phyloP scores from a whole-genome alignment of 2,329 filamentous ascomycete genomes.

The Exophiala bonariae region DNA sequence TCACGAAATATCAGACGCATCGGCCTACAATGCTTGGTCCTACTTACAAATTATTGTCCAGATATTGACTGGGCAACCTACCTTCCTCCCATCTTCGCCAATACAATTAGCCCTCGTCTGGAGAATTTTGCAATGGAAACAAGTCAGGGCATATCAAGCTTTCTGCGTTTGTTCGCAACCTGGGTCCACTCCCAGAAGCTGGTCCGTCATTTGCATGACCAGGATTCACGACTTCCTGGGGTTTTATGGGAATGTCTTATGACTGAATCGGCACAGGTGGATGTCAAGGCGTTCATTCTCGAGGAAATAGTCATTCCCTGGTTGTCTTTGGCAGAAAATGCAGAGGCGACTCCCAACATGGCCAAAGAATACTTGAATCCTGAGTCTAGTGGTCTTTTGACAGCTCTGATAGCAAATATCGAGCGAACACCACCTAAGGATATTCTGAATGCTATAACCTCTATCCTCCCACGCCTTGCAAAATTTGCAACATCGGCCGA shows the following conservation, averaged over 20 bases:
- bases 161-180: conserved; percentile 75
- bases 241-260: conserved; percentile 72
- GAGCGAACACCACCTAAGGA: conserved; percentile 20
- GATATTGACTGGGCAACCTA: conserved; percentile 72
- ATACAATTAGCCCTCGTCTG: conserved; percentile 75
- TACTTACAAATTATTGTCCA: conserved; percentile 73
- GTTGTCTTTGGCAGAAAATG: conserved; percentile 33
- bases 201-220: conserved; percentile 67
- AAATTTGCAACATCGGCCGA: conserved; percentile 16
- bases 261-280: conserved; percentile 74
- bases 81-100: conserved; percentile 67
- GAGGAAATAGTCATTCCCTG: conserved; percentile 65
- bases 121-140: conserved; percentile 80
- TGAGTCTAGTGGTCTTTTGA: conserved; percentile 57
- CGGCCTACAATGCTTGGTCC: conserved; percentile 78
- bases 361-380: conserved; percentile 13
- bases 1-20: conserved; percentile 52
- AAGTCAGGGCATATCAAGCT: conserved; percentile 81
- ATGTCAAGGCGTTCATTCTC: conserved; percentile 81
- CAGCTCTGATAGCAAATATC: conserved; percentile 79
- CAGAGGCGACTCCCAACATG: conserved; percentile 59
- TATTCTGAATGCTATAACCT: conserved; percentile 19
- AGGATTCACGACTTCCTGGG: conserved; percentile 60
- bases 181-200: conserved; percentile 72
- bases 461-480: conserved; percentile 20